Evolutionary conservation across 2,329 filamentous ascomycete species (phyloP), one percentile per base, ranked within the genome.

Genomic region (Fusarium coffeatum): DNA sequence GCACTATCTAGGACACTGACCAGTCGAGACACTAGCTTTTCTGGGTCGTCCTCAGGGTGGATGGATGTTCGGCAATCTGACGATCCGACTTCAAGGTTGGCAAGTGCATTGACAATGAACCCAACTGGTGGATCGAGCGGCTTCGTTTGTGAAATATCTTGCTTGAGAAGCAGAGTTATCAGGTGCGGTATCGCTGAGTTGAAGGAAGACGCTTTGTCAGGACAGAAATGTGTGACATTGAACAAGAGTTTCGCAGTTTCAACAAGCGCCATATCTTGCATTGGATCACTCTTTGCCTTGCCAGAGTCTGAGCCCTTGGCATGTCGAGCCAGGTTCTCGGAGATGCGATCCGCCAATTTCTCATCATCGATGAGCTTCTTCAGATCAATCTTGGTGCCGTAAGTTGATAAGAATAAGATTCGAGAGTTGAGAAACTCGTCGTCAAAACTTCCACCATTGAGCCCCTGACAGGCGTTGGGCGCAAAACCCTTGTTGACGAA

Each of bases 161-260:
- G 81, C 51, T 83, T 88, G 68, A 86, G 86, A 30, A 98, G 83
- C 20, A 98, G 86, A 46, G 88, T 87, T 59, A 94, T 83, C 28
- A 98, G 87, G 63, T 89, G 85, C 13, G 89, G 86, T 43, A 97
- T 86, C 5, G 91, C 89, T 23, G 87, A 82, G 2, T 88, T 88
- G 76, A 98, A 97, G 1, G 84, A 80, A 1, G 83, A 78, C 7
- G 82, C 80, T 27, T 90, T 84, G 43, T 90, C 85, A 6, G 89
- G 88, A 71, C 90, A 91, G 74, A 90, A 89, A 73, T 94, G 90
- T 3, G 92, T 92, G 55, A 97, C 85, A 79, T 98, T 98, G 84
- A 97, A 98, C 54, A 97, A 82, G 42, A 98, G 85, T 76, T 97
- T 98, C 51, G 96, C 83, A 0, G 92, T 95, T 79, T 98, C 95